These are phyloP conservation scores for Artemisia princeps DNA, from an alignment of 140 eudicot genomes.

Conservation along the genomic window DNA sequence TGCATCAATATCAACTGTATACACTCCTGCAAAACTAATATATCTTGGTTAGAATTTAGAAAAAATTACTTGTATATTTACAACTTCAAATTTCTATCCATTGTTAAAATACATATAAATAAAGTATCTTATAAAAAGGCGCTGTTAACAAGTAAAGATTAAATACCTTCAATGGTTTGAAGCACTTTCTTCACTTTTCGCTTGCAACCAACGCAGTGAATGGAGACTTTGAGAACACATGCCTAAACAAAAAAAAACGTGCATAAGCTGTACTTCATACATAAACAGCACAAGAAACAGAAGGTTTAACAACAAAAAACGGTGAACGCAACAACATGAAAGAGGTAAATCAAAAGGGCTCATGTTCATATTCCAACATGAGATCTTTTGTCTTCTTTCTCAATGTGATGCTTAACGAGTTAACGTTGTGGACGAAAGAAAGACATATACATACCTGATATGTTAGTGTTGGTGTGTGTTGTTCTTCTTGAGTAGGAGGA, in stretches of 20 bases:
- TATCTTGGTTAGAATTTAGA: slow-evolving; percentile 16
- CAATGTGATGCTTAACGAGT: too few relatives aligned
- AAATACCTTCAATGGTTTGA: slow-evolving; percentile 68
- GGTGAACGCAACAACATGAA: too few relatives aligned
- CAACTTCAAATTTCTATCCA: too few relatives aligned
- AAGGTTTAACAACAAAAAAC: too few relatives aligned
- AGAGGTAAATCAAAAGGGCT: too few relatives aligned
- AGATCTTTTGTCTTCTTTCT: too few relatives aligned
- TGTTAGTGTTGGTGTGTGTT: slow-evolving; percentile 34
- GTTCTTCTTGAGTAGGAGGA: slow-evolving; percentile 24
- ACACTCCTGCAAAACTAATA: slow-evolving; percentile 53
- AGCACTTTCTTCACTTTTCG: slow-evolving; percentile 82
- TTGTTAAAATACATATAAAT: too few relatives aligned
- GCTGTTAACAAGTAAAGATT: background rate
- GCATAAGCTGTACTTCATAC: background rate
- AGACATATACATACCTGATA: slow-evolving; percentile 40
- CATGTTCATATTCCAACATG: too few relatives aligned
- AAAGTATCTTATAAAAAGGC: background rate
- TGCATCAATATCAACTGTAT: slow-evolving; percentile 52
- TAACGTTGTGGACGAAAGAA: too few relatives aligned
- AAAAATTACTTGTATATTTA: too few relatives aligned
- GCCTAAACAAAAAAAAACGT: slow-evolving; percentile 34
- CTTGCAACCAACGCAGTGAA: slow-evolving; percentile 86
- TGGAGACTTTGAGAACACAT: slow-evolving; percentile 75
- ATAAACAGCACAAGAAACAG: background rate